A percentile compares a stretch with the other conserved stretches of the same genome.
These are phyloP conservation scores for Myriosclerotinia curreyana DNA, from an alignment of 2,329 filamentous ascomycete genomes.

Conservation along the genomic window DNA sequence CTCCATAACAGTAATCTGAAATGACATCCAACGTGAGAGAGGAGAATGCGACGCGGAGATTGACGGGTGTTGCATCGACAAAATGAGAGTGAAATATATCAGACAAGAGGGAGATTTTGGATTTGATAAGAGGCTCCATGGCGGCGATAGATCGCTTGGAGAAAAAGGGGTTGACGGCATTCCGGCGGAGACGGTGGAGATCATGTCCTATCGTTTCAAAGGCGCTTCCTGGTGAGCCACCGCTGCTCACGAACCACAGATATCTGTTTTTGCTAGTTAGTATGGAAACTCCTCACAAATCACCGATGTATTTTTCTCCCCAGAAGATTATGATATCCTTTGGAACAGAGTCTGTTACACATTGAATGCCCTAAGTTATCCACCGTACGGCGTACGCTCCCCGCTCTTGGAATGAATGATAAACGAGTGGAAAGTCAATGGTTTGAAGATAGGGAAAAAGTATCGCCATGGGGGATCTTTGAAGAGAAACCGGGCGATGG, in stretches of 20 bases:
- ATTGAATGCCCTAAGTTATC: background rate
- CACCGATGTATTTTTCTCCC: background rate
- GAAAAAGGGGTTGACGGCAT: slow-evolving; percentile 32
- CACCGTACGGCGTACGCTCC: too few relatives aligned
- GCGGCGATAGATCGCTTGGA: slow-evolving; percentile 25
- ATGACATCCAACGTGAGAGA: slow-evolving; percentile 31
- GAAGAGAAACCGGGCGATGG: background rate
- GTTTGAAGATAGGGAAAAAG: background rate
- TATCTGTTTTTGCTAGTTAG: slow-evolving; percentile 4
- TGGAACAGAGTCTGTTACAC: too few relatives aligned
- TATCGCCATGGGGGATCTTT: too few relatives aligned
- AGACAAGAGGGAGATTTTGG: slow-evolving; percentile 23
- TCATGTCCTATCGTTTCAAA: slow-evolving; percentile 27
- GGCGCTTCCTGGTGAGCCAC: slow-evolving; percentile 8
- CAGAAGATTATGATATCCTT: background rate
- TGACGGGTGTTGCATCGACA: slow-evolving; percentile 12
- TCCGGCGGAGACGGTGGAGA: slow-evolving; percentile 28
- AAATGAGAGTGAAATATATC: slow-evolving; percentile 22
- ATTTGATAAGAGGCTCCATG: slow-evolving; percentile 30
- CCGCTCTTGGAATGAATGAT: too few relatives aligned
- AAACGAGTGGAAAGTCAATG: background rate
- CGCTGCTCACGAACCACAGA: background rate
- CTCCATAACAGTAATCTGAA: slow-evolving; percentile 35
- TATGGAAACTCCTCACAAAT: background rate
- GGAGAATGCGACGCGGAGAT: slow-evolving; percentile 15